Evolutionary conservation across 495 filamentous ascomycete species (phyloP).

Genomic region (Neurospora cerealis): DNA sequence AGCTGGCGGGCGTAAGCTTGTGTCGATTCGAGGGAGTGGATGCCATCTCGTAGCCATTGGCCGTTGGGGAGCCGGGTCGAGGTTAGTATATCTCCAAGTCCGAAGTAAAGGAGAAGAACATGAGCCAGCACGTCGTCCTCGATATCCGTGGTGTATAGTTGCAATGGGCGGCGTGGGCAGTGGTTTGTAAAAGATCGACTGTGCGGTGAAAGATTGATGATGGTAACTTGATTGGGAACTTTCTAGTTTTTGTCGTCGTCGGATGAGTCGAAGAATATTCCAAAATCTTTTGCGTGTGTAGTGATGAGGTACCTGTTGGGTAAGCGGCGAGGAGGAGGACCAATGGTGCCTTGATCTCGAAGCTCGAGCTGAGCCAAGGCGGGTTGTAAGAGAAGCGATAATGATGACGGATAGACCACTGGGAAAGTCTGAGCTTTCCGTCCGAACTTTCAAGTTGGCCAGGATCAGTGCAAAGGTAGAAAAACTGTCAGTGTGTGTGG

Average conservation of each 20-base stretch:
- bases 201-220: not conserved
- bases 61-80: conserved; percentile 4
- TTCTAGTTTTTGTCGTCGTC: not conserved
- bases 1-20: conserved; percentile 73
- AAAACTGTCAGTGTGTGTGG: not conserved
- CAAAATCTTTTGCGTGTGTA: not conserved
- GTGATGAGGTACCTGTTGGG: not conserved
- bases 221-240: not conserved
- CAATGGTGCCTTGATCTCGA: not conserved
- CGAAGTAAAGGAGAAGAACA: not conserved
- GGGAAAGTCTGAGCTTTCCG: not conserved
- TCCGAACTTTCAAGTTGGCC: not conserved
- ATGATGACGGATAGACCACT: not conserved
- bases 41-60: conserved; percentile 49
- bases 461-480: not conserved
- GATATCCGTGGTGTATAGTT: not conserved
- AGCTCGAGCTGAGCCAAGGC: not conserved
- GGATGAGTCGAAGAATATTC: not conserved
- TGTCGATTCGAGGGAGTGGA: conserved; percentile 51
- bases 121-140: not conserved
- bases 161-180: not conserved
- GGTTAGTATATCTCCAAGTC: not conserved
- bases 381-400: not conserved
- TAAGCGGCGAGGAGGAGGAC: not conserved
- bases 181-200: not conserved